Evolutionary conservation across 2,329 filamentous ascomycete genomes (phyloP), one percentile per base, ranked within the genome.

Genomic region (Arthrobotrys musiformis): DNA sequence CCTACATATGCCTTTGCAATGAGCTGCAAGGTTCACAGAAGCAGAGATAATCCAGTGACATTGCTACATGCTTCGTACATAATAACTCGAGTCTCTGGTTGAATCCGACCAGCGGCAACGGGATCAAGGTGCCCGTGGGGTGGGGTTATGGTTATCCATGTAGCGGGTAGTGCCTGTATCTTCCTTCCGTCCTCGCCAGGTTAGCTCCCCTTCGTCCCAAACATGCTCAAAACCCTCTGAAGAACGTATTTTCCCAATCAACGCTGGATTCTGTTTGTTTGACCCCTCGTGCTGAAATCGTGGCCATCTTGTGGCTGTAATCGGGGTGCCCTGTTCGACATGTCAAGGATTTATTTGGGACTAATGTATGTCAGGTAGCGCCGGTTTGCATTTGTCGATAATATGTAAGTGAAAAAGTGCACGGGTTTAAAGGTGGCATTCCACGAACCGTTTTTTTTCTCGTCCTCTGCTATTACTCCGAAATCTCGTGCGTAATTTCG

Each of bases 101-200:
- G 28, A 61, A 61, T 54, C 35, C 33, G 67, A 75, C 17, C 56
- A 64, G 72, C 72, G 56, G 72, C 60, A 67, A 76, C 64, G 64
- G 70, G 72, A 64, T 26, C 46, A 76, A 69, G 72, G 63, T 76
- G 72, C 64, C 70, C 64, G 64, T 76, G 72, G 70, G 72, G 72
- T 76, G 72, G 64, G 72, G 64, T 64, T 56, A 64, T 70, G 72
- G 64, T 64, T 56, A 64, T 76, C 72, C 72, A 76, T 70, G 72
- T 76, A 37, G 72, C 72, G 72, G 72, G 72, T 58, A 74, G 52
- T 62, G 62, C 70, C 70, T 64, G 72, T 58, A 60, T 50, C 70
- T 76, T 69, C 64, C 72, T 70, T 72, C 68, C 68, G 68, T 64
- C 58, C 68, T 72, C 60, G 58, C 68, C 68, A 72, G 68, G 68